These are phyloP conservation scores for Emmonsia crescens DNA, from an alignment of 2,329 filamentous ascomycete genomes.

Conservation along the genomic window DNA sequence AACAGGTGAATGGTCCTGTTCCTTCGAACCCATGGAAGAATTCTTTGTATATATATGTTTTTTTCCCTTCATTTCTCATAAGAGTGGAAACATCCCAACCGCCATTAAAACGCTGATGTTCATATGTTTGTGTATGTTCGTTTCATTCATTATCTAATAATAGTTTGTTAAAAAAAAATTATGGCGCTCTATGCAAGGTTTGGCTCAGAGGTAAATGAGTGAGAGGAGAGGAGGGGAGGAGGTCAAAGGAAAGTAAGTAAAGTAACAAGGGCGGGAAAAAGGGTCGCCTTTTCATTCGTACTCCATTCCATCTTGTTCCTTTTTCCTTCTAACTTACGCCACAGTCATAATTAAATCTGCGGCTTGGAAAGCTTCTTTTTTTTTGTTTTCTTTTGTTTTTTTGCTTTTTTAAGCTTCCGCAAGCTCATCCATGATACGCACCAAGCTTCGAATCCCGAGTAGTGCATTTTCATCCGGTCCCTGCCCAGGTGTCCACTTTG, in stretches of 20 bases:
- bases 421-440: constrained; percentile 60
- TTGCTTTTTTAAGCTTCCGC: constrained; percentile 28
- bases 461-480: constrained; percentile 81
- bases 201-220: neutral
- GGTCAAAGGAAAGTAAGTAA: too few species aligned
- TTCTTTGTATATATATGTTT: neutral
- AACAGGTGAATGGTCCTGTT: neutral
- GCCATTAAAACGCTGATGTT: neutral
- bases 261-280: neutral
- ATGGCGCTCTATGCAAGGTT: neutral
- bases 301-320: neutral
- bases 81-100: neutral
- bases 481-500: constrained; percentile 65
- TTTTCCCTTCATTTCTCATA: neutral
- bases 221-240: too few species aligned
- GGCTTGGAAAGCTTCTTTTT: neutral
- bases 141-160: neutral
- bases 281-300: neutral
- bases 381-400: too few species aligned
- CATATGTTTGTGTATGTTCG: neutral
- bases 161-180: neutral
- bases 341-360: neutral
- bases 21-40: neutral
- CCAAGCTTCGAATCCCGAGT: constrained; percentile 60
- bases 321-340: neutral